Evolutionary conservation across 805 yeast species (phyloP), one percentile per base, ranked within the genome.

Genomic region (Phaffomyces thermotolerans): DNA sequence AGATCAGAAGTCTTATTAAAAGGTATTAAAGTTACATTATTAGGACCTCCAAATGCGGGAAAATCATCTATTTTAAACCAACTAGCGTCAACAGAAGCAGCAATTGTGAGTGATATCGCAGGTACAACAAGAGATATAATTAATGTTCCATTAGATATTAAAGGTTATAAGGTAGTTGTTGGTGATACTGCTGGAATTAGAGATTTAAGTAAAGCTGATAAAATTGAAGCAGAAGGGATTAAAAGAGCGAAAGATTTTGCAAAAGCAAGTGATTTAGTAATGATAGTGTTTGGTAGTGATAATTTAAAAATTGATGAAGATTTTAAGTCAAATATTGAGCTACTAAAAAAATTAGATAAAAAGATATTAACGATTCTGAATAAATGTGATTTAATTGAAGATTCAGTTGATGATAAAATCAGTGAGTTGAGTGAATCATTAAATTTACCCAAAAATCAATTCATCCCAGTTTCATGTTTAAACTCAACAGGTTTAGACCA

Each of bases 21-120:
- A 22, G 99, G 99, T 1, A 78, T 91, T 25, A 77, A 76, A 45
- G 54, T 90, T 23, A 78, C 82, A 0, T 65, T 93, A 9, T 51
- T 90, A 13, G 99, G 99, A 0, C 93, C 95, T 7, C 96, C 99
- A 1, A 93, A 93, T 62, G 96, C 96, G 1, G 99, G 99, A 0
- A 93, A 93, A 59, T 89, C 96, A 4, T 86, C 96, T 1, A 64
- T 93, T 10, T 62, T 93, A 41, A 93, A 93, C 56, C 57, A 65
- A n/a, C 61, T 93, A 8, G 87, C 90, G 0, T 73, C 80, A 46
- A 76, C 84, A 20, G 95, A 89, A 20, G 84, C 88, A 15, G 95
- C 96, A 0, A 88, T 93, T 33, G 98, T 93, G 1, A 87, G 96
- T 58, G 79, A 79, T 33, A 76, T 85, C 6, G 95, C 95, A 2